Percentiles rank a stretch among this genome's conserved stretches.
These are phyloP conservation scores for Melanogaster broomeanus DNA, from an alignment of 768 basidiomycete genomes.

Conservation along the genomic window DNA sequence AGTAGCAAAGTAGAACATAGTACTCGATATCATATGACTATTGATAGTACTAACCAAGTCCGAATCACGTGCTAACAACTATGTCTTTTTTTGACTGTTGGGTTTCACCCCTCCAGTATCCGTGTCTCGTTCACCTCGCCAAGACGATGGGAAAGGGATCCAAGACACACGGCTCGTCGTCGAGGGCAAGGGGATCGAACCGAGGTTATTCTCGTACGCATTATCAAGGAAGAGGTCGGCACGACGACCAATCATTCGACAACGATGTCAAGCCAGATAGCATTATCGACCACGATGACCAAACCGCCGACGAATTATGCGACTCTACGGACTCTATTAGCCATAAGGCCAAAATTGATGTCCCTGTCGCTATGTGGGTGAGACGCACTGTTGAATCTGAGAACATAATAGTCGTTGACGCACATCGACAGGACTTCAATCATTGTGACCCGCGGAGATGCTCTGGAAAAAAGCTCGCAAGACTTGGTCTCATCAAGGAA, in stretches of 20 bases:
- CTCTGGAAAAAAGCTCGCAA: slow-evolving; percentile 87
- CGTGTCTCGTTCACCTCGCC: no score
- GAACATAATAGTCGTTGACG: not conserved
- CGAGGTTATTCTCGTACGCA: not conserved
- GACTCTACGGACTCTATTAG: not conserved
- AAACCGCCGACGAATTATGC: not conserved
- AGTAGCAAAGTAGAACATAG: no score
- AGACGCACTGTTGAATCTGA: slow-evolving; percentile 32
- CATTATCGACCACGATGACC: not conserved
- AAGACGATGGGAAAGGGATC: slow-evolving; percentile 6
- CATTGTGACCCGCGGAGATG: slow-evolving; percentile 93
- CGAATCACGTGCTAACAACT: no score
- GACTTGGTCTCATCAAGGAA: slow-evolving; percentile 82
- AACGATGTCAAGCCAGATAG: slow-evolving; percentile 2
- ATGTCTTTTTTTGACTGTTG: no score
- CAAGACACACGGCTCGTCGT: slow-evolving; percentile 3
- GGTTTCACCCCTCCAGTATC: no score
- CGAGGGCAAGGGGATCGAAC: not conserved
- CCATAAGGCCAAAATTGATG: slow-evolving; percentile 40
- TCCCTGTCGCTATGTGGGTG: slow-evolving; percentile 97
- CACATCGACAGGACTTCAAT: slow-evolving; percentile 76
- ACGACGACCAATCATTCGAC: not conserved
- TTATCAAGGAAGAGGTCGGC: not conserved
- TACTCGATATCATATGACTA: no score
- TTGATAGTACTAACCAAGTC: no score